These are phyloP conservation scores for Lactarius psammicola DNA, from an alignment of 768 basidiomycete species.

Conservation along the genomic window DNA sequence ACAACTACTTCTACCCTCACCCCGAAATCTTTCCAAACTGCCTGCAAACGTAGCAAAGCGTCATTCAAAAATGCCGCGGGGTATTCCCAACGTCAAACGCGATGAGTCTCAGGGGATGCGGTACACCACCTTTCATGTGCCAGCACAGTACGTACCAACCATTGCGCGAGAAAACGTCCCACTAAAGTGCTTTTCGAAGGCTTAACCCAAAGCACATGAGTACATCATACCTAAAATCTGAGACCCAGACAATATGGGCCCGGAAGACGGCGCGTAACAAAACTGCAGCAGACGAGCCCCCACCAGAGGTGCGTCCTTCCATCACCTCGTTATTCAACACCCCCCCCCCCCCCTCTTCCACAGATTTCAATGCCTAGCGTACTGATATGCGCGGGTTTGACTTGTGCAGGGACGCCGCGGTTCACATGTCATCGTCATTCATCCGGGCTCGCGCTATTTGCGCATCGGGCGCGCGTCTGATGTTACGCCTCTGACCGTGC, in stretches of 20 bases:
- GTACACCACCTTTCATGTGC: constrained; percentile 80
- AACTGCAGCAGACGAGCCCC: constrained; percentile 22
- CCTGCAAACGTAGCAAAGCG: constrained; percentile 6
- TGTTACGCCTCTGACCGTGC: constrained; percentile 64
- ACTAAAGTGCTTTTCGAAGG: constrained; percentile 37
- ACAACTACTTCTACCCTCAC: neutral
- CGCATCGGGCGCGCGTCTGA: constrained; percentile 78
- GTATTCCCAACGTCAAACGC: constrained; percentile 74
- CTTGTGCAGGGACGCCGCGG: constrained; percentile 55
- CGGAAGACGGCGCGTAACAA: constrained; percentile 52
- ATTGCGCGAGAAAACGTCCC: neutral
- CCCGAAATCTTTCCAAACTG: neutral
- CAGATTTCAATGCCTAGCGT: neutral
- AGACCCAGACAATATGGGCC: constrained; percentile 70
- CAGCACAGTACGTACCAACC: constrained; percentile 41
- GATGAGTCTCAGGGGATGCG: constrained; percentile 75
- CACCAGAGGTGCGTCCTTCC: constrained; percentile 31
- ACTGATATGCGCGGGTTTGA: constrained; percentile 24
- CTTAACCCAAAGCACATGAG: constrained; percentile 79
- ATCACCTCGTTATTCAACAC: neutral
- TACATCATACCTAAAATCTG: constrained; percentile 74
- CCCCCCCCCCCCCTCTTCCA: neutral
- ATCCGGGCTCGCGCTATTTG: constrained; percentile 71
- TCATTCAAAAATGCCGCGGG: constrained; percentile 63
- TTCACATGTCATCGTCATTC: constrained; percentile 74